These are phyloP conservation scores for Chimonanthus praecox DNA, from an alignment of 164 flowering plant species.

Conservation along the genomic window DNA sequence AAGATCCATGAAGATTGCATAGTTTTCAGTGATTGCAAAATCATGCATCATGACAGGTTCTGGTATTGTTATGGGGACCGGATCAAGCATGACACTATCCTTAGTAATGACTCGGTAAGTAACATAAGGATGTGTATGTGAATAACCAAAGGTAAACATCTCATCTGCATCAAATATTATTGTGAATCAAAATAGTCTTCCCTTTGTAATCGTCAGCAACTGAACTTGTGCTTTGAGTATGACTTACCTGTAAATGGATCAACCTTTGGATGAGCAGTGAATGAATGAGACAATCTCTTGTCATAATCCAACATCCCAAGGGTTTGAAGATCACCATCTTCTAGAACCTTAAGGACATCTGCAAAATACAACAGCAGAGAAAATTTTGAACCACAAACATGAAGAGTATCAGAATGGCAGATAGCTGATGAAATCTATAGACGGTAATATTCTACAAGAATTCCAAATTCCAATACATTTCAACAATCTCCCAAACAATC, in stretches of 20 bases:
- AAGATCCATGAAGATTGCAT: conserved; percentile 94
- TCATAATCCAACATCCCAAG: conserved; percentile 94
- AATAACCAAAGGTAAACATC: conserved; percentile 95
- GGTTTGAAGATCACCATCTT: conserved; percentile 96
- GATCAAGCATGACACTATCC: conserved; percentile 91
- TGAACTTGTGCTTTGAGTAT: background rate
- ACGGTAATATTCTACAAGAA: background rate
- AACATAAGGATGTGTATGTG: conserved; percentile 70
- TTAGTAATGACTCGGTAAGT: conserved; percentile 91
- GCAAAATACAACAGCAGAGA: conserved; percentile 5
- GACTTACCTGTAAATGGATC: conserved; percentile 84
- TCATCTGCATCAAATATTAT: conserved; percentile 60
- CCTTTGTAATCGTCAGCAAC: background rate
- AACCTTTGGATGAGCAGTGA: conserved; percentile 97
- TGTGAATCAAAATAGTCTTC: background rate
- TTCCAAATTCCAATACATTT: background rate
- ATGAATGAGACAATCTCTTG: conserved; percentile 79
- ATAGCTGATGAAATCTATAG: background rate
- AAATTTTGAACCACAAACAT: background rate
- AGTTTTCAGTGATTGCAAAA: conserved; percentile 94
- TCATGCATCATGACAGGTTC: conserved; percentile 98
- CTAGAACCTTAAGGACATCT: conserved; percentile 88
- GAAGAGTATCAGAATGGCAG: background rate
- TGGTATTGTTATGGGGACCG: conserved; percentile 86
- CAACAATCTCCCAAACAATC: background rate